Base-by-base conservation (phyloP, 768 basidiomycete species). In the Podaxis mareebaensis region DNA sequence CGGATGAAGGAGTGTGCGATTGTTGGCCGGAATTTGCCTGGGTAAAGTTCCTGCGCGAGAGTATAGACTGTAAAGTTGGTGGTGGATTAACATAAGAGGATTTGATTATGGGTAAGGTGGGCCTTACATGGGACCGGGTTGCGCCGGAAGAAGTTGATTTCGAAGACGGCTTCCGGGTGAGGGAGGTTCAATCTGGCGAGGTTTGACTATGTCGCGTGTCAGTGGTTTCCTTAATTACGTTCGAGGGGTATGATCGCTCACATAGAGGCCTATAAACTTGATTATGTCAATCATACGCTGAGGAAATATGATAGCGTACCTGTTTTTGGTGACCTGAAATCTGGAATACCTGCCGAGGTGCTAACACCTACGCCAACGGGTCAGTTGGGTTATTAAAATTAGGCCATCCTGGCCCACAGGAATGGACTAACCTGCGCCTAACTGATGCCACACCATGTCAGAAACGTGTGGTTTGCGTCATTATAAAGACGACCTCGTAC, bases 101-200 rank as follows among this genome's bases (percentile, higher is more conserved):
- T 7, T 20, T 28, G 10, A 24, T 57, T 60, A 26, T 67, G 22
- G 24, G 38, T 56, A 26, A 33, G 22, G 26, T 39, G 56, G 12
- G 60, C 72, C 87, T 64, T 69, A 92, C 92, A 94, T 36, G 94
- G 92, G 15, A 86, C 77, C 3, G 94, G 95, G 65, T 93, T 92
- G 49, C 76, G 71, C 67, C 85, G 80, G 79, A 98, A 96, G 78
- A 89, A 99, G 54, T 79, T 78, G 69, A 99, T 90, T 67, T 98
- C 92, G 69, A 99, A 99, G 33, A 98, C 95, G 0, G 96, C 96
- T 69, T 99, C 96, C 0, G 96, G 95, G 69, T 91, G 87, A n/a
- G 95, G 95, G 13, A 94, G 82, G 17, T 90, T 89, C 48, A 94
- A 75, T 65, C 87, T 80, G 28, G 88, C 85, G 36, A 93, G 81